Conservation (phyloP, 1,284 basidiomycete genomes). For the Austropuccinia psidii region DNA sequence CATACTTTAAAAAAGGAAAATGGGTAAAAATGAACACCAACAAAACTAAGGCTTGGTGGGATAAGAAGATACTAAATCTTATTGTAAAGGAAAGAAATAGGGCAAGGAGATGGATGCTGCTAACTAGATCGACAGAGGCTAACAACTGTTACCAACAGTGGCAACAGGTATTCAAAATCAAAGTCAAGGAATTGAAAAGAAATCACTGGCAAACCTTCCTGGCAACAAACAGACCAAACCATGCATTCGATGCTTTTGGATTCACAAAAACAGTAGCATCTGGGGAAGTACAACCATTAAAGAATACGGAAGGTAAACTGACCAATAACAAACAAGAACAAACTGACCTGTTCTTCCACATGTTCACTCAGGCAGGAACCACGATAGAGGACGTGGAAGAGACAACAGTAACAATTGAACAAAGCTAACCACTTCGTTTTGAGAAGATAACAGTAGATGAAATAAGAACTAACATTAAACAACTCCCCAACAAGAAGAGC, state of each 20-base stretch:
- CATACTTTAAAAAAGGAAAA: too few relatives aligned
- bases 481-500: neutral
- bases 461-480: neutral
- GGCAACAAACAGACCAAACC: neutral
- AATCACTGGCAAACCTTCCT: neutral
- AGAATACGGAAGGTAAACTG: too few relatives aligned
- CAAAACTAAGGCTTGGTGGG: neutral
- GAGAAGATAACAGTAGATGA: too few relatives aligned
- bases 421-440: too few relatives aligned
- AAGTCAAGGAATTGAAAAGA: neutral
- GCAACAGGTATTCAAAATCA: conserved; percentile 8
- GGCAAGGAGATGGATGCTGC: neutral
- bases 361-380: too few relatives aligned
- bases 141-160: neutral
- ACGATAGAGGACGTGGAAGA: too few relatives aligned
- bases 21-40: too few relatives aligned
- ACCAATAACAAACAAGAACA: too few relatives aligned
- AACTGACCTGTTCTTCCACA: too few relatives aligned
- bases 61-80: neutral
- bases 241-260: neutral
- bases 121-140: neutral
- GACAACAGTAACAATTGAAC: too few relatives aligned
- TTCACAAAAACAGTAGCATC: conserved; percentile 15
- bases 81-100: neutral
- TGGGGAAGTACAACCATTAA: too few relatives aligned